Conservation (phyloP, 1,284 basidiomycete species). For the Pascua sp. region DNA sequence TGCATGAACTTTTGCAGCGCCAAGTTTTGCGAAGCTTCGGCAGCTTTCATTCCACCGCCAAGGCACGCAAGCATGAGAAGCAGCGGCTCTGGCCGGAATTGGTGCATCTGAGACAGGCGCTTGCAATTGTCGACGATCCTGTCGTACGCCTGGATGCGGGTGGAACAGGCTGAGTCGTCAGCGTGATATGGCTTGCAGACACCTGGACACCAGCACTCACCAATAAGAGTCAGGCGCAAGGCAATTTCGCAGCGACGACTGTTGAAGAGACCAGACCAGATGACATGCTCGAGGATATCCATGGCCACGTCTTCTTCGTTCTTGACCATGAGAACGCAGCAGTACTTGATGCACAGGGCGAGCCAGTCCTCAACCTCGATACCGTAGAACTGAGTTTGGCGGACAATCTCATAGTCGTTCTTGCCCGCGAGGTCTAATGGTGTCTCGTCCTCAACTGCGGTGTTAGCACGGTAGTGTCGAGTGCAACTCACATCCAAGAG, state of each 20-base stretch:
- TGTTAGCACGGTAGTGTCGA: neutral
- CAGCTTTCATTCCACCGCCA: constrained; percentile 59
- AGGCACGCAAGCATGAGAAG: constrained; percentile 69
- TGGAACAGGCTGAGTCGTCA: constrained; percentile 61
- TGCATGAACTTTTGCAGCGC: constrained; percentile 76
- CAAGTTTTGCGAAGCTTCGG: constrained; percentile 67
- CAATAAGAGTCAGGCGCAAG: constrained; percentile 66
- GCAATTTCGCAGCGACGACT: constrained; percentile 63
- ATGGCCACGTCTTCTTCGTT: constrained; percentile 65
- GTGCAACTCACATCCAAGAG: constrained; percentile 33
- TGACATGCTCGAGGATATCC: constrained; percentile 74
- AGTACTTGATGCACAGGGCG: constrained; percentile 81
- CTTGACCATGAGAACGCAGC: constrained; percentile 67
- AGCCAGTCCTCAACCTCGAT: constrained; percentile 85
- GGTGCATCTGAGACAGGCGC: constrained; percentile 63
- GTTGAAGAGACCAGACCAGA: constrained; percentile 72
- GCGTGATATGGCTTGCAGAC: too few relatives aligned
- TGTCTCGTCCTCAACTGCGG: constrained; percentile 38
- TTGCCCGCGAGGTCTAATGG: constrained; percentile 28
- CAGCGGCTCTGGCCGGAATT: constrained; percentile 63
- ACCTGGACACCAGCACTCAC: constrained; percentile 52
- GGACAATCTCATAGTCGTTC: constrained; percentile 25
- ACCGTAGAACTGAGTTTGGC: constrained; percentile 62
- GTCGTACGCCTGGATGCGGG: constrained; percentile 57
- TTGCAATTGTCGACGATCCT: constrained; percentile 59